Percentiles rank a stretch among this genome's conserved stretches.
Evolutionary conservation across 2,329 filamentous ascomycete species (phyloP).

Genomic region (Fusarium lyarnte): DNA sequence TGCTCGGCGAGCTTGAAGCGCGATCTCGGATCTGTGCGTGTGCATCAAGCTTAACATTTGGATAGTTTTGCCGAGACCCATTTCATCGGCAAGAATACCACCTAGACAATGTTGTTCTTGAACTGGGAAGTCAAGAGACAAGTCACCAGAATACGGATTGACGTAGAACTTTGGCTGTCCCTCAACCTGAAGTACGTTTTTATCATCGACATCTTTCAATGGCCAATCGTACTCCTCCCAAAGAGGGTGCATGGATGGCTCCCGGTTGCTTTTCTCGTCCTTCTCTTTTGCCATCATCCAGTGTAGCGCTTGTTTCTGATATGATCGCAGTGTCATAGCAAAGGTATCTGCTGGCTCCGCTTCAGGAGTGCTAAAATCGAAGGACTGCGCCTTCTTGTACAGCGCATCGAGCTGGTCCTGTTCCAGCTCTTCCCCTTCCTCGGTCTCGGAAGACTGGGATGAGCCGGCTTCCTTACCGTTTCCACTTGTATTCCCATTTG

Average conservation of each 20-base stretch:
- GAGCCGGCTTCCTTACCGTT: slow-evolving; percentile 54
- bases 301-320: slow-evolving; percentile 93
- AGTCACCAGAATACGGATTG: slow-evolving; percentile 95
- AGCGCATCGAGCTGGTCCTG: slow-evolving; percentile 94
- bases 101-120: slow-evolving; percentile 96
- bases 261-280: slow-evolving; percentile 74
- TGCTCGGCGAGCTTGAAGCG: slow-evolving; percentile 50
- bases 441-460: slow-evolving; percentile 70
- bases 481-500: slow-evolving; percentile 5
- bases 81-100: slow-evolving; percentile 93
- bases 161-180: slow-evolving; percentile 85
- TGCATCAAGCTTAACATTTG: slow-evolving; percentile 97
- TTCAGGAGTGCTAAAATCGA: slow-evolving; percentile 92
- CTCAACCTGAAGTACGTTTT: slow-evolving; percentile 72
- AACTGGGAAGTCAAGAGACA: slow-evolving; percentile 89
- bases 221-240: slow-evolving; percentile 98
- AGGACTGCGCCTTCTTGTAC: slow-evolving; percentile 96
- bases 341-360: slow-evolving; percentile 86
- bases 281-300: slow-evolving; percentile 98
- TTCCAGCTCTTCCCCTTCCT: slow-evolving; percentile 91
- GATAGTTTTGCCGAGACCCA: slow-evolving; percentile 98
- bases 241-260: slow-evolving; percentile 91
- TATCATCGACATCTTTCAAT: slow-evolving; percentile 84
- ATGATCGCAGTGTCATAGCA: slow-evolving; percentile 83
- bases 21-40: slow-evolving; percentile 73